Conservation (phyloP, 2,329 filamentous ascomycete species). For the Massarina eburnea region DNA sequence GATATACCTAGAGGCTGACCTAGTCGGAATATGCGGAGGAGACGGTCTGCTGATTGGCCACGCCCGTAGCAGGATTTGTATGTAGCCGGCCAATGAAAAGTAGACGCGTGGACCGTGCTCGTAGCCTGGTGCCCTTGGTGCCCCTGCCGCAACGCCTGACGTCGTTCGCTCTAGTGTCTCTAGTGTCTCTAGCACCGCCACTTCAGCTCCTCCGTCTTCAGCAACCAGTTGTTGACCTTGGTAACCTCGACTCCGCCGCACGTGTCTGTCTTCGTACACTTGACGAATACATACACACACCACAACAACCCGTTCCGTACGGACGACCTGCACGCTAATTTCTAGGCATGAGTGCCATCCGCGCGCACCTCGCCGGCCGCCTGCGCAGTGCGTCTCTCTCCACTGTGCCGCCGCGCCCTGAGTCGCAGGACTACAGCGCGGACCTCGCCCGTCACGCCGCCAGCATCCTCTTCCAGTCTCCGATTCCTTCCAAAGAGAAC, state of each 20-base stretch:
- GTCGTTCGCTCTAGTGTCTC: not conserved
- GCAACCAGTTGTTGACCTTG: no score
- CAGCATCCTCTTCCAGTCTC: slow-evolving; percentile 58
- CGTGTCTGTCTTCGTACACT: not conserved
- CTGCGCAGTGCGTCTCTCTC: slow-evolving; percentile 49
- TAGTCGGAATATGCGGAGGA: no score
- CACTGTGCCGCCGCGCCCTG: slow-evolving; percentile 49
- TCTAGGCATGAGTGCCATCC: slow-evolving; percentile 40
- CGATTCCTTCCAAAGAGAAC: slow-evolving; percentile 52
- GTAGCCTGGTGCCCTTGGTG: no score
- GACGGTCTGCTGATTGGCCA: no score
- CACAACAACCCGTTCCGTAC: not conserved
- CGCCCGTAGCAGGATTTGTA: not conserved
- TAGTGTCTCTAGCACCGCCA: no score
- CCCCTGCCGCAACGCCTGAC: not conserved
- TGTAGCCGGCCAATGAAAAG: slow-evolving; percentile 9
- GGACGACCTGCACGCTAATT: not conserved
- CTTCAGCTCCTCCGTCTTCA: slow-evolving; percentile 7
- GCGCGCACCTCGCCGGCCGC: slow-evolving; percentile 41
- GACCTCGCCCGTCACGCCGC: slow-evolving; percentile 53
- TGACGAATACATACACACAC: not conserved
- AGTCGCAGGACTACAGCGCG: slow-evolving; percentile 51
- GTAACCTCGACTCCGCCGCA: not conserved
- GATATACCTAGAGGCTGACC: no score
- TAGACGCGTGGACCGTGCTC: slow-evolving; percentile 12